These are phyloP conservation scores for Pyropia haitanensis DNA, from an alignment of 23 red algal genomes.

Conservation along the genomic window DNA sequence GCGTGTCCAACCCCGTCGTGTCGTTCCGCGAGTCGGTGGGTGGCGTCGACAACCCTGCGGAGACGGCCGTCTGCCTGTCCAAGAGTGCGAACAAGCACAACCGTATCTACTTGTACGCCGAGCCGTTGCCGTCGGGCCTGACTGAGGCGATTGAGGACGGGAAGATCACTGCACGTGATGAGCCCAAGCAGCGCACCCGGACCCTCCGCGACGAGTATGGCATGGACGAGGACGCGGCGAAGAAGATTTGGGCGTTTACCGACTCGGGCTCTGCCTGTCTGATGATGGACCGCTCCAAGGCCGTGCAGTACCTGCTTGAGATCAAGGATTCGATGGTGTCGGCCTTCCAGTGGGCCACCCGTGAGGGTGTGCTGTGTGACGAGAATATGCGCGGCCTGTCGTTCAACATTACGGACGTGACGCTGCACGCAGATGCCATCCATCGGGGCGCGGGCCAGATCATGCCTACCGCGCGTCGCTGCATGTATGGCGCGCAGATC, in stretches of 20 bases:
- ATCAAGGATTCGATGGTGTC: slow-evolving; percentile 98
- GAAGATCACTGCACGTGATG: slow-evolving; percentile 87
- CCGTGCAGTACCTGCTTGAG: slow-evolving; percentile 97
- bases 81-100: slow-evolving; percentile 99
- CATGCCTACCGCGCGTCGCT: slow-evolving; percentile 90
- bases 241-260: slow-evolving; percentile 94
- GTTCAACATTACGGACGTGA: slow-evolving; percentile 89
- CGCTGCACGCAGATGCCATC: slow-evolving; percentile 94
- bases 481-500: slow-evolving; percentile 83
- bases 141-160: slow-evolving; percentile 93
- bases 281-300: slow-evolving; percentile 91
- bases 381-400: slow-evolving; percentile 89
- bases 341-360: slow-evolving; percentile 96
- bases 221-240: slow-evolving; percentile 89
- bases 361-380: slow-evolving; percentile 96
- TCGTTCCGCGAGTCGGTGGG: slow-evolving; percentile 91
- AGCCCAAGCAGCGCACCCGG: slow-evolving; percentile 85
- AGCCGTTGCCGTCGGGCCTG: slow-evolving; percentile 74
- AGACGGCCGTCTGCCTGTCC: slow-evolving; percentile 80
- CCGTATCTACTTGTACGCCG: slow-evolving; percentile 93
- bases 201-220: slow-evolving; percentile 69
- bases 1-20: slow-evolving; percentile 86
- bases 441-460: slow-evolving; percentile 99
- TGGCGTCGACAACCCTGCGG: slow-evolving; percentile 60
- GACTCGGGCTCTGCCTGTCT: slow-evolving; percentile 88